Percentiles rank a stretch among this genome's conserved stretches.
These are phyloP conservation scores for Coemansia sp. DNA, from an alignment of 192 early-diverging fungal genomes.

Conservation along the genomic window DNA sequence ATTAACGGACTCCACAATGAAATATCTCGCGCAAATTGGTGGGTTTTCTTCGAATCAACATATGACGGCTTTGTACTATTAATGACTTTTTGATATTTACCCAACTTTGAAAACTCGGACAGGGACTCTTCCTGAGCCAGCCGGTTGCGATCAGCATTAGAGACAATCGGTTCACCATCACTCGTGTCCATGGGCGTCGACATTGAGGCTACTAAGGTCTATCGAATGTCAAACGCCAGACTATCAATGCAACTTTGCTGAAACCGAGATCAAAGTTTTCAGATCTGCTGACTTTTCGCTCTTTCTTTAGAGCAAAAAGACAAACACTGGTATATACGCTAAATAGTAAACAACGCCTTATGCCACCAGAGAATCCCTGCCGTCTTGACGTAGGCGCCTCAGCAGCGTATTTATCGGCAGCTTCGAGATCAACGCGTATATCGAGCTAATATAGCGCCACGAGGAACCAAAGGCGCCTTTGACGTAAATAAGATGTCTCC, in stretches of 20 bases:
- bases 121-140: slow-evolving; percentile 40
- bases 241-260: background rate
- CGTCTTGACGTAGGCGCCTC: background rate
- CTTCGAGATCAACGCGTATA: background rate
- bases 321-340: slow-evolving; percentile 4
- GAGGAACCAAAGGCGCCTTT: background rate
- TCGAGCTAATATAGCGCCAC: background rate
- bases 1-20: background rate
- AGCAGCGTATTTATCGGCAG: background rate
- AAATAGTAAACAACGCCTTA: background rate
- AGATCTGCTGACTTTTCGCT: background rate
- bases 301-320: background rate
- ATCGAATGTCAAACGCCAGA: background rate
- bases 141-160: slow-evolving; percentile 35
- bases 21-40: background rate
- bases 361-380: background rate
- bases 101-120: slow-evolving; percentile 34
- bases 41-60: background rate
- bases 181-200: background rate
- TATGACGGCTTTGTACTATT: background rate
- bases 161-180: background rate
- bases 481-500: background rate
- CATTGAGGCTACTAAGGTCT: background rate
- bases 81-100: slow-evolving; percentile 35
- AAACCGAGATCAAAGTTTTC: background rate